A percentile compares a stretch with the other conserved stretches of the same genome.
These are phyloP conservation scores for Linum tenue DNA, from an alignment of 345 rosid genomes.

Conservation along the genomic window DNA sequence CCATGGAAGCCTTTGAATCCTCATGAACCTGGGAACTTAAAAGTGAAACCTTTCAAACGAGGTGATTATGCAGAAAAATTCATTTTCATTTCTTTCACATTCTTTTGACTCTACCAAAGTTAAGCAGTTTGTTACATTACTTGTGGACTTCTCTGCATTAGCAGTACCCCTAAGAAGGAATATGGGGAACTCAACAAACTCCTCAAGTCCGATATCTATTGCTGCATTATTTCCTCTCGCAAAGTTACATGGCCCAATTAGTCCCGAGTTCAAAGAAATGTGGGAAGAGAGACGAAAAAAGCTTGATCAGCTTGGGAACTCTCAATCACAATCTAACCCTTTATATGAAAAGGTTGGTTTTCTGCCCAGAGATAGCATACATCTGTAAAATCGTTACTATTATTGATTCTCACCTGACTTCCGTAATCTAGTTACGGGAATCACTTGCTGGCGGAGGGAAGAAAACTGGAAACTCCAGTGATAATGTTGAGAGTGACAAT, in stretches of 20 bases:
- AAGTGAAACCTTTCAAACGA: constrained; percentile 75
- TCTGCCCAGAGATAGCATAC: constrained; percentile 1
- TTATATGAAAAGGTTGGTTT: constrained; percentile 62
- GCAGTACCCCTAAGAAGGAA: constrained; percentile 59
- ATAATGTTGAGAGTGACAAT: constrained; percentile 15
- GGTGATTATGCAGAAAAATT: constrained; percentile 29
- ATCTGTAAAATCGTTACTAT: constrained; percentile 4
- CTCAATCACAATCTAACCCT: constrained; percentile 37
- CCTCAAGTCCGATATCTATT: constrained; percentile 27
- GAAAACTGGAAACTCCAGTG: constrained; percentile 19
- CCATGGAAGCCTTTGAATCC: constrained; percentile 96
- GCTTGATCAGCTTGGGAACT: constrained; percentile 21
- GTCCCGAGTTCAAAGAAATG: constrained; percentile 57
- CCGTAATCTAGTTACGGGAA: constrained; percentile 61
- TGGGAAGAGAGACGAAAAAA: constrained; percentile 40
- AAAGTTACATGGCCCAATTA: constrained; percentile 52
- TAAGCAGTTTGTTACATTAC: constrained; percentile 5
- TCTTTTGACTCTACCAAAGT: constrained; percentile 5
- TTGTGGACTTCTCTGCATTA: constrained; percentile 14
- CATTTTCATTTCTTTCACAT: constrained; percentile 4
- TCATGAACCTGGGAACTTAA: constrained; percentile 82
- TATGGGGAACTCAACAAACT: constrained; percentile 14
- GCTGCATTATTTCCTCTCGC: constrained; percentile 71
- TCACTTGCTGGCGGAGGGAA: constrained; percentile 42
- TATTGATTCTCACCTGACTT: constrained; percentile 12